Evolutionary conservation across 495 filamentous ascomycete genomes (phyloP), one percentile per base, ranked within the genome.

Genomic region (Tirmania nivea): DNA sequence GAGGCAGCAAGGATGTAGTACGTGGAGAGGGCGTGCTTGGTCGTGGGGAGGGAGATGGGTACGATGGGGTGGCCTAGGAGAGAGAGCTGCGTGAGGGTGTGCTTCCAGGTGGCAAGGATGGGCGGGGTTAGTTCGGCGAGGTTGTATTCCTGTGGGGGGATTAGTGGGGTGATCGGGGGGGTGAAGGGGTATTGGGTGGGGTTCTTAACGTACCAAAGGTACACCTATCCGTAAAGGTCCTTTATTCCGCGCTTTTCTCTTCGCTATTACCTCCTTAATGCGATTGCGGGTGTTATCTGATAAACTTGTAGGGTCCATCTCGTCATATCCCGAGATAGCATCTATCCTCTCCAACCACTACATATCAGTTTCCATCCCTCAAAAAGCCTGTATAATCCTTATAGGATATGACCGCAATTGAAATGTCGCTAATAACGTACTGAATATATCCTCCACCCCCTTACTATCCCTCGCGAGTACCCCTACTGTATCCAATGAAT

Each of bases 1-100:
- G 90, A 86, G 0, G 92, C 84, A 8, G 90, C 90, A 56, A 99
- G 78, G 49, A 96, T 73, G 63, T 99, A 99, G 66, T 99, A 99
- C 35, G 90, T 82, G 3, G 86, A 81, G 10, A 99, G 72, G 1
- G 90, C 92, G 54, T 82, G 78, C 52, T 76, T 78, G 10, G 90
- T 99, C 6, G 78, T 74, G 12, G 90, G 87, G 2, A 96, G 71
- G n/a, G 83, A 86, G 11, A 96, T 74, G 3, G 80, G 70, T 37
- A 81, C 75, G 34, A 94, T 69, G 10, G 67, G 76, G 52, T 86
- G 82, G 8, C 84, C 85, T 48, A 74, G 67, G 6, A 65, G 50
- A 56, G 73, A 68, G n/a, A 94, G 70, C 36, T 62, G 55, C 16
- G 67, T 58, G 16, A 90, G 70, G 5, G 76, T 74, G 1, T 63